These are phyloP conservation scores for Leccinum uliginosum DNA, from an alignment of 768 basidiomycete species.

Conservation along the genomic window DNA sequence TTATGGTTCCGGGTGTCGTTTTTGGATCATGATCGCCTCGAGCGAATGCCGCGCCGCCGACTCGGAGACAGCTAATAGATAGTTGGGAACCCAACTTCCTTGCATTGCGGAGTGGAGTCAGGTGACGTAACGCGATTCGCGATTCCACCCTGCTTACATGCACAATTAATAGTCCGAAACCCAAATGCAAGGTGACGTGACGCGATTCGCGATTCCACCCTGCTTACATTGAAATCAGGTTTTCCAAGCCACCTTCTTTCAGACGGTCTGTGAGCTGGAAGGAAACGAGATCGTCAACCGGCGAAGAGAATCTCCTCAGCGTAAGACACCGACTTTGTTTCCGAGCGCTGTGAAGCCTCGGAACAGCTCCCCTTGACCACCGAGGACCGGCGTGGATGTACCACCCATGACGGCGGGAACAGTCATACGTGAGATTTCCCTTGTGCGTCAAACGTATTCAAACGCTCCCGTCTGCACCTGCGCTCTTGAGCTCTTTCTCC, in stretches of 20 bases:
- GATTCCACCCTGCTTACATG: no score
- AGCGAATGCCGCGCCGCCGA: no score
- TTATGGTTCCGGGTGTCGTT: no score
- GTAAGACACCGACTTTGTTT: constrained; percentile 59
- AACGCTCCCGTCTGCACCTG: constrained; percentile 83
- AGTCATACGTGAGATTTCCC: constrained; percentile 93
- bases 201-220: no score
- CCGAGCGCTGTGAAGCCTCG: constrained; percentile 91
- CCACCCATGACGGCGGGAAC: constrained; percentile 59
- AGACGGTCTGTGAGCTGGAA: constrained; percentile 83
- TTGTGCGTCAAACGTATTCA: constrained; percentile 86
- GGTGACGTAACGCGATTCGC: no score
- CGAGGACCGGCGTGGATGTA: constrained; percentile 62
- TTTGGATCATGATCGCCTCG: no score
- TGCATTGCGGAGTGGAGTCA: no score
- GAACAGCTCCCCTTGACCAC: constrained; percentile 81
- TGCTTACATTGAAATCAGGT: constrained; percentile 63
- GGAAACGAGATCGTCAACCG: background rate
- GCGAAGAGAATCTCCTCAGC: background rate
- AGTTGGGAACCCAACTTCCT: no score
- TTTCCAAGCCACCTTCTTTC: constrained; percentile 95
- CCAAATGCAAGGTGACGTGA: no score
- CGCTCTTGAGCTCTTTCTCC: constrained; percentile 79
- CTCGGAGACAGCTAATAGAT: no score
- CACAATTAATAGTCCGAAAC: no score